phyloP scores from a whole-genome alignment of 176 grass and related monocot species.

The Oryza australiensis region DNA sequence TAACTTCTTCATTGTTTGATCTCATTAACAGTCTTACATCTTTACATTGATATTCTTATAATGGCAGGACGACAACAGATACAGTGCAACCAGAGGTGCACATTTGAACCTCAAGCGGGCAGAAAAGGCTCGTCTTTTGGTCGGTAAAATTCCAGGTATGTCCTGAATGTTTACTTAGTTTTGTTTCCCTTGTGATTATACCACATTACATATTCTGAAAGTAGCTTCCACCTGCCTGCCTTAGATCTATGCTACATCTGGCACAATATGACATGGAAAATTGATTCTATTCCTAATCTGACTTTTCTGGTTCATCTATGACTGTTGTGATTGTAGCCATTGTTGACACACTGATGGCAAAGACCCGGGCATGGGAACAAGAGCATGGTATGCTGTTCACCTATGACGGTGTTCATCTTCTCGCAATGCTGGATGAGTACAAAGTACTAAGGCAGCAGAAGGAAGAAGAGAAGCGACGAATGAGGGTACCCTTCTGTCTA shows the following conservation, averaged over 20 bases:
- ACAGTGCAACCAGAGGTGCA: conserved; percentile 90
- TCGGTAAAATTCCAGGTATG: conserved; percentile 93
- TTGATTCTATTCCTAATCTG: neutral
- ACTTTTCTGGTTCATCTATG: conserved; percentile 12
- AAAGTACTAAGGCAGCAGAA: conserved; percentile 67
- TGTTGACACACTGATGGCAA: conserved; percentile 74
- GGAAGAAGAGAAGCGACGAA: conserved; percentile 82
- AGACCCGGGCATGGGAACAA: conserved; percentile 76
- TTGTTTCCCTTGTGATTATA: neutral
- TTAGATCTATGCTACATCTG: neutral
- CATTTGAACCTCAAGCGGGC: conserved; percentile 94
- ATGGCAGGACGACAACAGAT: conserved; percentile 90
- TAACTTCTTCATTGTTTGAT: neutral
- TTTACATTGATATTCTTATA: conserved; percentile 1
- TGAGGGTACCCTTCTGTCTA: conserved; percentile 50
- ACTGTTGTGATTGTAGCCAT: conserved; percentile 42
- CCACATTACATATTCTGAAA: neutral
- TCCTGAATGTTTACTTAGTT: conserved; percentile 3
- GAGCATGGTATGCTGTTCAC: conserved; percentile 53
- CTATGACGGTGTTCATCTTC: conserved; percentile 78
- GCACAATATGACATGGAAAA: neutral
- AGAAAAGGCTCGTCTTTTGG: conserved; percentile 88
- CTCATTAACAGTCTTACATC: conserved; percentile 2
- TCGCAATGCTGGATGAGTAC: conserved; percentile 93
- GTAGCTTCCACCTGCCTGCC: neutral